Conservation (phyloP, 352 stramenopile genomes). For the Phytophthora agathidicida region DNA sequence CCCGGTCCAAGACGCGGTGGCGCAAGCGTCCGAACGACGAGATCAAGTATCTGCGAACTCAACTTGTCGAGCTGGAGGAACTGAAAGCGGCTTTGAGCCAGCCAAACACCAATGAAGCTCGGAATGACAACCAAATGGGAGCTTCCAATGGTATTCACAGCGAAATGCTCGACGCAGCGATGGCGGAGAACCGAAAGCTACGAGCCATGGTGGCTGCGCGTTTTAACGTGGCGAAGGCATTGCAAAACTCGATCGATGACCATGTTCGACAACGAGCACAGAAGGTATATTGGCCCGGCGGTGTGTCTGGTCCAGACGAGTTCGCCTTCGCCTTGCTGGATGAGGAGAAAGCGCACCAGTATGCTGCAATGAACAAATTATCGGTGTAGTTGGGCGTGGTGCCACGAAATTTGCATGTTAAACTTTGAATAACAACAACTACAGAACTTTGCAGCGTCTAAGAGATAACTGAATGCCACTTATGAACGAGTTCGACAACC, state of each 20-base stretch:
- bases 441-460: too few relatives aligned
- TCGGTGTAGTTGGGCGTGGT: too few relatives aligned
- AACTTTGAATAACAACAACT: too few relatives aligned
- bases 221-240: constrained; percentile 6
- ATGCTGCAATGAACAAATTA: too few relatives aligned
- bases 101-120: background rate
- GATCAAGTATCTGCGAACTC: constrained; percentile 33
- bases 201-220: constrained; percentile 6
- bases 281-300: constrained; percentile 4
- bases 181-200: constrained; percentile 23
- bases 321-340: constrained; percentile 9
- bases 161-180: background rate
- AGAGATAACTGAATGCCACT: background rate
- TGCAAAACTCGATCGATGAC: constrained; percentile 22
- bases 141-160: background rate
- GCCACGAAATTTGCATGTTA: too few relatives aligned
- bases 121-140: background rate
- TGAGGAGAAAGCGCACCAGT: background rate
- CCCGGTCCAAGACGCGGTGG: constrained; percentile 27
- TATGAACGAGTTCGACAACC: background rate
- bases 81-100: constrained; percentile 9
- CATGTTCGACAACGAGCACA: constrained; percentile 5
- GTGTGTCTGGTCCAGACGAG: background rate
- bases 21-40: constrained; percentile 42
- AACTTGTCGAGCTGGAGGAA: constrained; percentile 26